Base-by-base conservation (phyloP, 306 rosid species). In the Coriaria nepalensis region DNA sequence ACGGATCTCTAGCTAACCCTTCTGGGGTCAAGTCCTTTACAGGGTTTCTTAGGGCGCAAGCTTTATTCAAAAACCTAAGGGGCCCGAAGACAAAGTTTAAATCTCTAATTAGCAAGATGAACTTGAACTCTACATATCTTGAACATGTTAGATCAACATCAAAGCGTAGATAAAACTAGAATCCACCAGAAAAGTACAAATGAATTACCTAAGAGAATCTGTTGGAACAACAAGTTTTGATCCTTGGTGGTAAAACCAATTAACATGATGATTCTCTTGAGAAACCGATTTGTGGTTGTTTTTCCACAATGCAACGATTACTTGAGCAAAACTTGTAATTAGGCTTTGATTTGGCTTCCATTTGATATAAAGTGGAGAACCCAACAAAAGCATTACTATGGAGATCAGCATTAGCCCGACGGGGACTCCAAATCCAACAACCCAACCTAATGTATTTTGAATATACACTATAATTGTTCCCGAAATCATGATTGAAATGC, bases 51-150 rank as follows among this genome's bases (percentile, higher is more conserved):
- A 80, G 61, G 6, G 76, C 64, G 78, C 93, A 84, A 9, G 90
- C 97, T 68, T 76, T 88, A 78, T 84, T 81, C 65, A 88, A 73
- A 57, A 53, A 78, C 75, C 96, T 88, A 60, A 34, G 33, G n/a
- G n/a, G n/a, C n/a, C n/a, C n/a, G 2, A 50, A 12, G 6, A 38
- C 11, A 37, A 13, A 60, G 8, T 34, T 37, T 32, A 52, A 52
- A 10, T 6, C 13, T 37, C 45, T 8, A 37, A 10, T 39, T 15
- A 10, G 15, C 5, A 15, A n/a, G n/a, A n/a, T n/a, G n/a, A n/a
- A n/a, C n/a, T n/a, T n/a, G n/a, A n/a, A n/a, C n/a, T n/a, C n/a
- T n/a, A n/a, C n/a, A 20, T 20, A 20, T 1, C 3, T 20, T 3
- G 29, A 20, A 20, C 29, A 20, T 20, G 29, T 20, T 20, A 20